These are phyloP conservation scores for Vigna mungo DNA, from an alignment of 306 rosid genomes.

Conservation along the genomic window DNA sequence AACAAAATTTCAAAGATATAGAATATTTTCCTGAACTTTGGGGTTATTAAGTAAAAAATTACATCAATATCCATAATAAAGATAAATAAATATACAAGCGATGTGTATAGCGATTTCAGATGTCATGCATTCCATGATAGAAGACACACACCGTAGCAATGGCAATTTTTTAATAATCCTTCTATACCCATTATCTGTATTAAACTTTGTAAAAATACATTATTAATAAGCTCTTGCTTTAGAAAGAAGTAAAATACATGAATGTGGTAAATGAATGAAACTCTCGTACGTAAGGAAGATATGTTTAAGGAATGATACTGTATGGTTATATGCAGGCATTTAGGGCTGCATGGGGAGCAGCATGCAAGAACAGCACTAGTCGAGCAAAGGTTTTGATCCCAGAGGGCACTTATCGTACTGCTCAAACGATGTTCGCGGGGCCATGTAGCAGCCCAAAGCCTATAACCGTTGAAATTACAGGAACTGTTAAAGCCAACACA, in stretches of 20 bases:
- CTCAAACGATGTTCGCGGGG: slow-evolving; percentile 67
- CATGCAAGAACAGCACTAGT: slow-evolving; percentile 57
- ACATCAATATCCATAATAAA: no score
- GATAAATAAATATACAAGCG: no score
- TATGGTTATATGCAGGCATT: slow-evolving; percentile 55
- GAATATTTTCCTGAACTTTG: no score
- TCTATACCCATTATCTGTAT: no score
- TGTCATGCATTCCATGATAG: no score
- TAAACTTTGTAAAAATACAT: no score
- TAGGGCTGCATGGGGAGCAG: slow-evolving; percentile 69
- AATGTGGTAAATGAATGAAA: neutral
- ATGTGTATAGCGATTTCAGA: no score
- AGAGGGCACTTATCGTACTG: slow-evolving; percentile 52
- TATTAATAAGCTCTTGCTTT: no score
- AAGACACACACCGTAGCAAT: no score
- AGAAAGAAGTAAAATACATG: neutral
- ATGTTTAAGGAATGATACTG: neutral
- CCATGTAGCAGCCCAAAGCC: slow-evolving; percentile 67
- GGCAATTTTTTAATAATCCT: no score
- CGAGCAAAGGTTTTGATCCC: slow-evolving; percentile 66
- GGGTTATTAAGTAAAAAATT: no score
- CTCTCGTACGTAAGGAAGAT: neutral
- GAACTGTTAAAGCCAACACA: slow-evolving; percentile 56
- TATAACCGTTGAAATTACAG: slow-evolving; percentile 56
- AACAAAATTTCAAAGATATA: no score